phyloP scores from a whole-genome alignment of 2,329 filamentous ascomycete species.

The Hypoxylon sp. region DNA sequence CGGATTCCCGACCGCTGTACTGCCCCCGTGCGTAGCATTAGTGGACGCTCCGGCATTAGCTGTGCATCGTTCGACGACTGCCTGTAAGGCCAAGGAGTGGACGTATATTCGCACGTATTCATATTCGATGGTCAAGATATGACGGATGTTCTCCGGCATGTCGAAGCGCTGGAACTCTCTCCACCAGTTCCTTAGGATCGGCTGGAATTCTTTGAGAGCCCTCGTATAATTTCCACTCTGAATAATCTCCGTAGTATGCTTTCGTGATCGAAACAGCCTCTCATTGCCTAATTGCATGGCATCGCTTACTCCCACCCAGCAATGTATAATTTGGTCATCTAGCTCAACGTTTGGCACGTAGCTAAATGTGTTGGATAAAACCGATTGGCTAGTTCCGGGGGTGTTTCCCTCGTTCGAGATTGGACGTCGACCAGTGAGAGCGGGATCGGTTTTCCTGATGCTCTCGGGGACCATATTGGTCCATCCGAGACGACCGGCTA shows the following conservation, averaged over 20 bases:
- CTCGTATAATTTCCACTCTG: conserved; percentile 86
- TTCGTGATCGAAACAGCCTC: conserved; percentile 85
- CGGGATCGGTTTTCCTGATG: conserved; percentile 69
- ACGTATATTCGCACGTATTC: conserved; percentile 95
- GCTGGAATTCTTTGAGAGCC: conserved; percentile 83
- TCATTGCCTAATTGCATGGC: conserved; percentile 93
- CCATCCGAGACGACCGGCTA: conserved; percentile 91
- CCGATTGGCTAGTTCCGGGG: conserved; percentile 69
- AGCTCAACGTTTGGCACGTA: conserved; percentile 76
- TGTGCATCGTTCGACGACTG: conserved; percentile 92
- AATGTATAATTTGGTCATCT: conserved; percentile 80
- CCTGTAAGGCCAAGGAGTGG: conserved; percentile 93
- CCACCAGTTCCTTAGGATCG: conserved; percentile 82
- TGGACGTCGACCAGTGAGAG: conserved; percentile 64
- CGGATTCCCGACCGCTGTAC: conserved; percentile 54
- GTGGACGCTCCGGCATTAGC: conserved; percentile 72
- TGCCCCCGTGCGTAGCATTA: conserved; percentile 54
- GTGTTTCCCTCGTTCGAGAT: conserved; percentile 68
- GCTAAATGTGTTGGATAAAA: conserved; percentile 69
- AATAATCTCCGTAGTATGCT: conserved; percentile 90
- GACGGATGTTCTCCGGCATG: conserved; percentile 73
- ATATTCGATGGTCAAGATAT: conserved; percentile 93
- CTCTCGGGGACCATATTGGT: conserved; percentile 90
- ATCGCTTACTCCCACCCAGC: conserved; percentile 93
- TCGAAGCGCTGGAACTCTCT: conserved; percentile 83